These are phyloP conservation scores for Solanum dulcamara DNA, from an alignment of 257 asterid species.

Conservation along the genomic window DNA sequence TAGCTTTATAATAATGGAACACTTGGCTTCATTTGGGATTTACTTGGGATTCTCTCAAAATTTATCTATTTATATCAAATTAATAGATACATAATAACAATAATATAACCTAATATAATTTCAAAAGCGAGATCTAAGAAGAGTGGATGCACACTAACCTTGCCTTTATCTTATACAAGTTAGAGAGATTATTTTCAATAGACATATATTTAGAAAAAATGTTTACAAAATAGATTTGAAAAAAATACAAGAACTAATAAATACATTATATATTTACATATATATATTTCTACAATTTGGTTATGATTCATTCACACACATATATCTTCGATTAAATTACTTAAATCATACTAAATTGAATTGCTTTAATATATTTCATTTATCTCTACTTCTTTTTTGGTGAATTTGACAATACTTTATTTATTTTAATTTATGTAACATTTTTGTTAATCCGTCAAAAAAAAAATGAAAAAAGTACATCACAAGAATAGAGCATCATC, in stretches of 20 bases:
- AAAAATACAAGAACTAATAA: background rate
- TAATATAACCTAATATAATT: too few species aligned
- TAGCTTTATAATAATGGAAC: background rate
- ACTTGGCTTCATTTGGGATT: background rate
- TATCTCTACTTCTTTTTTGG: background rate
- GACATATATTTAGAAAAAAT: background rate
- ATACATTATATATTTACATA: background rate
- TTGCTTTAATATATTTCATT: background rate
- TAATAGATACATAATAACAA: background rate
- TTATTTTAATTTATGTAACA: background rate
- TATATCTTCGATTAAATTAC: too few species aligned
- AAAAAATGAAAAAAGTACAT: background rate
- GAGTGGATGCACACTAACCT: too few species aligned
- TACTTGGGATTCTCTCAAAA: background rate
- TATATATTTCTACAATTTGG: background rate
- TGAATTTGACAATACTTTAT: background rate
- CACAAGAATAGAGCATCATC: background rate
- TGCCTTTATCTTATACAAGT: too few species aligned
- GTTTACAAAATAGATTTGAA: background rate
- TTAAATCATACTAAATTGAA: too few species aligned
- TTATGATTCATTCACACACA: background rate
- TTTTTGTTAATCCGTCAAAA: fast-evolving
- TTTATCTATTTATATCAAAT: background rate
- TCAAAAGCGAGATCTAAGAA: fast-evolving
- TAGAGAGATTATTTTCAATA: background rate